Base-by-base conservation (phyloP, 73 alveolate species). In the Symbiodinium natans region DNA sequence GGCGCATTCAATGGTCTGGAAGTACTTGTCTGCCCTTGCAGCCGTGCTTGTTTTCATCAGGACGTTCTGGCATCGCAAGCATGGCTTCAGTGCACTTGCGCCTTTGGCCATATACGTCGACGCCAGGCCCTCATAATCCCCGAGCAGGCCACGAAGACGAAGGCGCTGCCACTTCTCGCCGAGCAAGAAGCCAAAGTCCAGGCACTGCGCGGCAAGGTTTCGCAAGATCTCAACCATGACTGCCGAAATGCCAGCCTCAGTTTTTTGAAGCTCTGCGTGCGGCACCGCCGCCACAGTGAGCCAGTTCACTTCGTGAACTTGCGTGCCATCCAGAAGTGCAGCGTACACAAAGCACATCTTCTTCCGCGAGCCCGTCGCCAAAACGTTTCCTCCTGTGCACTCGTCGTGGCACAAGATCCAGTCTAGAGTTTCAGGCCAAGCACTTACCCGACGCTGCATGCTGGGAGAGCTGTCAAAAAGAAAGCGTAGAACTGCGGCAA, bases 381-480 rank as follows among this genome's bases (percentile, higher is more conserved):
- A 34, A 19, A 82, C 89, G 25, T 82, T 82, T 33, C 89, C 89
- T 4, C 89, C 89, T 17, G 89, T 82, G 23, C 52, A 36, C 36
- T 82, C 89, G 63, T 82, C 89, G 7, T 27, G 34, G 38, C 23
- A 82, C 89, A 82, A 25, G 31, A 80, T 29, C 80, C 80, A 63
- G 8, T 63, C 80, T n/a, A 63, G 38, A 3, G n/a, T 29, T 8
- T 10, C 34, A n/a, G 80, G 80, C 80, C 80, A 63, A 5, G 5
- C 56, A 8, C 11, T 43, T 5, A 43, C 56, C 19, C 56, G 56
- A 8, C 19, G 19, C 56, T 43, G 56, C 56, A 43, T 43, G 19
- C 56, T 5, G 11, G 56, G 56, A 43, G 19, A 43, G 5, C 11
- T 43, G 5, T 43, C 56, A 43, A 8, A 43, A 43, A 43, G 56